Percentiles rank a stretch among this genome's conserved stretches.
phyloP scores from a whole-genome alignment of 2,329 filamentous ascomycete genomes.

The Monosporascus sp. region DNA sequence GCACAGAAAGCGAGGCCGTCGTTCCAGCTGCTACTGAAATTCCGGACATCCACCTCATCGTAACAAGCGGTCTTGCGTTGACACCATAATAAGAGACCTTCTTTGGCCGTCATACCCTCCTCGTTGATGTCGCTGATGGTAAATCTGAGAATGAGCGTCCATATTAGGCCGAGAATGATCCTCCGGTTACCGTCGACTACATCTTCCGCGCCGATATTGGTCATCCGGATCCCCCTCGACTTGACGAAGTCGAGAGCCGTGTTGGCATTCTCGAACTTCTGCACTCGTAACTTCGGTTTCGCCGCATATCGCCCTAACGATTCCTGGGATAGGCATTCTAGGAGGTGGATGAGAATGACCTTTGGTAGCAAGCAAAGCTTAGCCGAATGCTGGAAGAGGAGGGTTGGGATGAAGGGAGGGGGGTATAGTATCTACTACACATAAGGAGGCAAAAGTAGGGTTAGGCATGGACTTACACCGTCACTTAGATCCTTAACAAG shows the following conservation, averaged over 20 bases:
- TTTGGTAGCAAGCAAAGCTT: conserved; percentile 31
- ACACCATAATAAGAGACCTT: conserved; percentile 92
- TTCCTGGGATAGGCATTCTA: conserved; percentile 92
- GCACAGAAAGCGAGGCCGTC: conserved; percentile 96
- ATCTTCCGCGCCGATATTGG: conserved; percentile 96
- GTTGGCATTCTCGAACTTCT: conserved; percentile 98
- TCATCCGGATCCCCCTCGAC: conserved; percentile 87
- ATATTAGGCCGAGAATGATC: conserved; percentile 95
- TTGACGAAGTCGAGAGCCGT: conserved; percentile 91
- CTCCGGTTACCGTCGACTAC: conserved; percentile 97
- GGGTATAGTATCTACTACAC: background rate
- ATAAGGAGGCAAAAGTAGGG: background rate
- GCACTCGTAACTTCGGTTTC: conserved; percentile 91
- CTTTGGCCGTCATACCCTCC: conserved; percentile 96
- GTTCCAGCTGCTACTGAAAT: conserved; percentile 96
- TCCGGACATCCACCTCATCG: conserved; percentile 89
- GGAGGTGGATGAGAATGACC: conserved; percentile 93
- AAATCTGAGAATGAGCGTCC: conserved; percentile 96
- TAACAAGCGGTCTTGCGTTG: conserved; percentile 98
- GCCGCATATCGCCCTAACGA: conserved; percentile 95
- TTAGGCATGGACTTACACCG: conserved; percentile 61
- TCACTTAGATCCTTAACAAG: conserved; percentile 87
- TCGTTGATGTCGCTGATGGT: conserved; percentile 99
- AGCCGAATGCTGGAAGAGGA: conserved; percentile 1
- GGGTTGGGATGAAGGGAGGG: background rate